Base-by-base conservation (phyloP, 352 stramenopile species). In the Aphanomyces invadans region DNA sequence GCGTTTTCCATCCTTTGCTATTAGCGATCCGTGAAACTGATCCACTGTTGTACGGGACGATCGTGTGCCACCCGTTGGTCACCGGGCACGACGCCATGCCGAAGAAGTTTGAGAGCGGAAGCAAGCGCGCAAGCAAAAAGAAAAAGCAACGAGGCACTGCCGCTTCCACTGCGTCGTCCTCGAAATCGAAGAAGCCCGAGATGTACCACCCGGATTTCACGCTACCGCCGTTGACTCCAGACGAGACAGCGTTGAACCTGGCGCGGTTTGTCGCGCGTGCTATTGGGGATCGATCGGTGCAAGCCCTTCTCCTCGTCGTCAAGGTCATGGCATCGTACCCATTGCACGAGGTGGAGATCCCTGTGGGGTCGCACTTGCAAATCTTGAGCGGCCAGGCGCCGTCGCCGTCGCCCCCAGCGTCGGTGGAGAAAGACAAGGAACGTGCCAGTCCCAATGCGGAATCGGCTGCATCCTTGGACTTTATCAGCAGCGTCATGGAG, bases 61-160 rank as follows among this genome's bases (percentile, higher is more conserved):
- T 95, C 25, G 45, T 95, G 60, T 92, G 85, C 46, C 84, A 96
- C 32, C 86, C 86, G 19, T 76, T 96, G 31, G 65, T 96, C 17
- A 87, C 84, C 17, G 87, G 85, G 3, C 73, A 87, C 46, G 86
- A 91, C 31, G 75, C 77, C 2, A 89, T 83, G 70, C 88, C 83
- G 46, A 83, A 94, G 64, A 89, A 90, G 68, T 79, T 84, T 36
- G 88, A 90, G 70, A 90, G n/a, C n/a, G n/a, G n/a, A n/a, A n/a
- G 91, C 59, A 92, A 92, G 73, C 90, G 87, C 62, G 92, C 21
- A 70, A 83, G 29, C 79, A 90, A n/a, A 77, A 73, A 71, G 29
- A 91, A 90, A 66, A 80, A 90, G 15, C 12, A n/a, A n/a, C n/a
- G n/a, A n/a, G n/a, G 44, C 12, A 23, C 12, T 19, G 23, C 4